phyloP scores from a whole-genome alignment of 768 basidiomycete genomes.

The Lentinula detonsa region DNA sequence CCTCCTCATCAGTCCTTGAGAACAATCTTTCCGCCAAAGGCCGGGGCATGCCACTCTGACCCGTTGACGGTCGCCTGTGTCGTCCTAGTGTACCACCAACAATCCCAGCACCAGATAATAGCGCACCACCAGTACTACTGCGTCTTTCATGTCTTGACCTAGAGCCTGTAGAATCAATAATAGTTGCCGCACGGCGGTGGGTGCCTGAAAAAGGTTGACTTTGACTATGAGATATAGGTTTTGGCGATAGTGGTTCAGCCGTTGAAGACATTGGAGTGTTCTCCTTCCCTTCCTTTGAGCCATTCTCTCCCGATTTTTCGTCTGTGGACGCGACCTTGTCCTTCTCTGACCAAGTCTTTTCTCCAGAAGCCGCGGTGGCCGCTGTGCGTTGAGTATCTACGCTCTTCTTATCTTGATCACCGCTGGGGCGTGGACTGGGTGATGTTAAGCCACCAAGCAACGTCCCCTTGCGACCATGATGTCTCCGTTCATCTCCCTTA shows the following conservation, averaged over 20 bases:
- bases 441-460: slow-evolving; percentile 24
- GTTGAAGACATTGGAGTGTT: slow-evolving; percentile 18
- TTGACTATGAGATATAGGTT: slow-evolving; percentile 28
- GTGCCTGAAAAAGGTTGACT: slow-evolving; percentile 34
- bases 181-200: slow-evolving; percentile 74
- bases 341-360: slow-evolving; percentile 19
- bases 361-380: slow-evolving; percentile 15
- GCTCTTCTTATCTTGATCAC: not conserved
- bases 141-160: slow-evolving; percentile 63
- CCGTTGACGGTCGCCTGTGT: slow-evolving; percentile 67
- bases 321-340: slow-evolving; percentile 22
- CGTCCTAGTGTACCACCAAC: slow-evolving; percentile 59
- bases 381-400: not conserved
- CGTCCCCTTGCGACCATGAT: slow-evolving; percentile 40
- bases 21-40: slow-evolving; percentile 45
- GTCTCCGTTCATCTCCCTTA: slow-evolving; percentile 28
- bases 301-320: slow-evolving; percentile 14
- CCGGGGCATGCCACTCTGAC: slow-evolving; percentile 35
- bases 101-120: slow-evolving; percentile 24
- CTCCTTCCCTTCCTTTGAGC: slow-evolving; percentile 17
- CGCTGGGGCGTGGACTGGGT: not conserved
- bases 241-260: slow-evolving; percentile 11
- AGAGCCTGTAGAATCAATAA: slow-evolving; percentile 59
- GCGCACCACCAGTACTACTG: slow-evolving; percentile 70
- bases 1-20: slow-evolving; percentile 40